A percentile compares a stretch with the other conserved stretches of the same genome.
Conservation (phyloP, 768 basidiomycete genomes). For the Mycena vulgaris region DNA sequence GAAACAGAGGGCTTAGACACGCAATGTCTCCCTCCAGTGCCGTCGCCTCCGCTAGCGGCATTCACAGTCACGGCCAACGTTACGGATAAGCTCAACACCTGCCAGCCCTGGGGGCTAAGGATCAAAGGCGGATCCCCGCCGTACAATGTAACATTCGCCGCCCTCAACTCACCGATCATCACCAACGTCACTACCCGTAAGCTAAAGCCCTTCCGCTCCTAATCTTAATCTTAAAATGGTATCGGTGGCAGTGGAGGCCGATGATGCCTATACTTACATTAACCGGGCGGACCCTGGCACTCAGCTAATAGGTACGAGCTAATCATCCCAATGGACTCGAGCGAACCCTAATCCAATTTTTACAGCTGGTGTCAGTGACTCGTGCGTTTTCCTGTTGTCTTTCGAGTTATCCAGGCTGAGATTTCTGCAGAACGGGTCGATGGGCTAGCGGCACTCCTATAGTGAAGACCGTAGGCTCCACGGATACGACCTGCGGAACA, state of each 20-base stretch:
- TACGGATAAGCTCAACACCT: slow-evolving; percentile 53
- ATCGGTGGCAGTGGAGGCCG: slow-evolving; percentile 28
- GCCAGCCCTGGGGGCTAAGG: slow-evolving; percentile 58
- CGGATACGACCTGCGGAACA: slow-evolving; percentile 50
- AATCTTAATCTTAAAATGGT: not conserved
- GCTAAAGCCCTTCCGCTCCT: not conserved
- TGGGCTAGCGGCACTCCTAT: slow-evolving; percentile 52
- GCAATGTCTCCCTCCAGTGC: slow-evolving; percentile 48
- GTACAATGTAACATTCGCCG: slow-evolving; percentile 55
- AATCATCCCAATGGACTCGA: not conserved
- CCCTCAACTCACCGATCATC: slow-evolving; percentile 50
- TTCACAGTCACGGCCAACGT: slow-evolving; percentile 56
- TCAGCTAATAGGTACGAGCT: slow-evolving; percentile 55
- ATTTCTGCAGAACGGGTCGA: slow-evolving; percentile 52
- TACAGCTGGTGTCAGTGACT: slow-evolving; percentile 56
- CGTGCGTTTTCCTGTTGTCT: slow-evolving; percentile 51
- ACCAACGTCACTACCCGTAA: slow-evolving; percentile 56
- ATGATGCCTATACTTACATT: slow-evolving; percentile 55
- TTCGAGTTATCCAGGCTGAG: slow-evolving; percentile 1
- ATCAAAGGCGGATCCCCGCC: slow-evolving; percentile 59
- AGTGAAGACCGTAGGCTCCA: slow-evolving; percentile 47
- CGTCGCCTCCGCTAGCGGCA: slow-evolving; percentile 38
- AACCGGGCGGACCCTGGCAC: slow-evolving; percentile 52
- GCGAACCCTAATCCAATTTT: slow-evolving; percentile 12
- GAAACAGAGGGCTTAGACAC: slow-evolving; percentile 50